Evolutionary conservation across 2,329 filamentous ascomycete species (phyloP).

Genomic region (Fusarium ambrosium): DNA sequence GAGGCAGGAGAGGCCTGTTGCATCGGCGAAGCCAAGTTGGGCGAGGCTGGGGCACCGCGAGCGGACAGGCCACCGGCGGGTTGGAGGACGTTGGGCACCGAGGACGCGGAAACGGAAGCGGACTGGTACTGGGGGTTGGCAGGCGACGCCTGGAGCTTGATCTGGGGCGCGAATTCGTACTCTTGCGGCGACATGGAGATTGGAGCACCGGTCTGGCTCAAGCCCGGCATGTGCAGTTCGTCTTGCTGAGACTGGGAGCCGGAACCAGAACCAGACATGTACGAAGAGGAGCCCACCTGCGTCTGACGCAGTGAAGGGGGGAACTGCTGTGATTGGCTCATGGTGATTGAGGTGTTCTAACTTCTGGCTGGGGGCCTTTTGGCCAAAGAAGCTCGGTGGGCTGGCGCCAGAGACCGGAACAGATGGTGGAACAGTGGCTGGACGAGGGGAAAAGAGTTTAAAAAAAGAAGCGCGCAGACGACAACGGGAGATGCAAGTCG

Average conservation of each 20-base stretch:
- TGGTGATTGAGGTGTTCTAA: conserved; percentile 40
- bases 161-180: conserved; percentile 66
- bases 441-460: conserved; percentile 2
- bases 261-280: conserved; percentile 38
- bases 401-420: conserved; percentile 25
- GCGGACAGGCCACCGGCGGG: conserved; percentile 61
- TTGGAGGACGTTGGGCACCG: conserved; percentile 71
- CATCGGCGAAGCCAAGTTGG: conserved; percentile 61
- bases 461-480: conserved; percentile 10
- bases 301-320: conserved; percentile 49
- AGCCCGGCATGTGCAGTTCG: conserved; percentile 68
- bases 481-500: conserved; percentile 2
- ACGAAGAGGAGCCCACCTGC: conserved; percentile 42
- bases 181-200: conserved; percentile 61
- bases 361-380: conserved; percentile 21
- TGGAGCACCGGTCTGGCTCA: conserved; percentile 51
- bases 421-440: conserved; percentile 17
- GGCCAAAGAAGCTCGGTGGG: conserved; percentile 23
- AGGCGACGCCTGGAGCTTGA: conserved; percentile 63
- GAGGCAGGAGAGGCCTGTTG: conserved; percentile 54
- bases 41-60: conserved; percentile 56
- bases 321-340: conserved; percentile 59
- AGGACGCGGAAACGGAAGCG: conserved; percentile 56
- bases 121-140: conserved; percentile 57
- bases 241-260: conserved; percentile 56